Evolutionary conservation across 1,284 basidiomycete species (phyloP).

Genomic region (Rhizopogon parksii): DNA sequence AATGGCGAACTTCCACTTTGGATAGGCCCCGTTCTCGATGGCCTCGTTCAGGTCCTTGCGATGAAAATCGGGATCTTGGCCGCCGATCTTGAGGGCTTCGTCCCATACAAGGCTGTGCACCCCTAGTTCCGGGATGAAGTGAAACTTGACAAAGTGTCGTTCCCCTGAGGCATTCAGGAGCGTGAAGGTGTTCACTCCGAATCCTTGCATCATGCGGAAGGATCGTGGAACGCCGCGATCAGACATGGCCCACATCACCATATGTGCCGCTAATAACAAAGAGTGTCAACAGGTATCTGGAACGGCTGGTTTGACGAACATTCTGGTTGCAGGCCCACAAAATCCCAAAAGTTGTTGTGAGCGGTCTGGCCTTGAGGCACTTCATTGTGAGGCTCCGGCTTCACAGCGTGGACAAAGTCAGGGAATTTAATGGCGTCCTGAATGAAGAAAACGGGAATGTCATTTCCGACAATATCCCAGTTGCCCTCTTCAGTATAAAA

Average conservation of each 20-base stretch:
- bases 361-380: slow-evolving; percentile 57
- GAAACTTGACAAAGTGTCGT: slow-evolving; percentile 79
- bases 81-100: slow-evolving; percentile 75
- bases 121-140: slow-evolving; percentile 75
- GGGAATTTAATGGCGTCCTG: slow-evolving; percentile 81
- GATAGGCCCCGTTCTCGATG: slow-evolving; percentile 58
- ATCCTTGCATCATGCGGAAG: slow-evolving; percentile 82
- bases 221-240: slow-evolving; percentile 78
- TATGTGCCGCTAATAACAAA: slow-evolving; percentile 51
- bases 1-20: slow-evolving; percentile 73
- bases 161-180: slow-evolving; percentile 61
- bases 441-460: slow-evolving; percentile 81
- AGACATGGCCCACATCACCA: slow-evolving; percentile 80
- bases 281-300: slow-evolving; percentile 9
- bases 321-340: slow-evolving; percentile 57
- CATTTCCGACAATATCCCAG: slow-evolving; percentile 78
- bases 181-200: slow-evolving; percentile 78
- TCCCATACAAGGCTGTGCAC: slow-evolving; percentile 83
- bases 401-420: slow-evolving; percentile 74
- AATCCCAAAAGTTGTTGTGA: slow-evolving; percentile 87
- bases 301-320: slow-evolving; percentile 30
- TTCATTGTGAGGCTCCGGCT: slow-evolving; percentile 76
- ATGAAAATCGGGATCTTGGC: slow-evolving; percentile 80
- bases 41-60: slow-evolving; percentile 75
- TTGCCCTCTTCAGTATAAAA: slow-evolving; percentile 78